Base-by-base conservation (phyloP, 2,329 filamentous ascomycete genomes). In the Fusarium redolens region DNA sequence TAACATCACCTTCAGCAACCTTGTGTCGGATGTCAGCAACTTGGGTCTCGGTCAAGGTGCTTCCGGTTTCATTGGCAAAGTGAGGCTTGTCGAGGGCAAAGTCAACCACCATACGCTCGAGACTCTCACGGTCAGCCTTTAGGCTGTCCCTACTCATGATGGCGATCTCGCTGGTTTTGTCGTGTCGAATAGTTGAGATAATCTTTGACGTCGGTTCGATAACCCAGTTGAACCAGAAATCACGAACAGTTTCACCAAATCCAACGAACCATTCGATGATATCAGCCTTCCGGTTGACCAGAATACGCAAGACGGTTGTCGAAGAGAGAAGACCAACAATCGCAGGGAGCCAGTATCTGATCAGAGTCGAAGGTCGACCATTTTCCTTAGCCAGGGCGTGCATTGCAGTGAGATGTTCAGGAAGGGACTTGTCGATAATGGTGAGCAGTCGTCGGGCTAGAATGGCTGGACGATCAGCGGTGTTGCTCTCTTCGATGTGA, bases 181-280 rank as follows among this genome's bases (percentile, higher is more conserved):
- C 94, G 81, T 98, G 96, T 9, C 96, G 91, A 74, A 99, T 98
- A 0, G 96, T 99, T 54, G 92, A 91, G 65, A 99, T 89, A 22
- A 99, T 87, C 79, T 94, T 96, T 76, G 90, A 90, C 2, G 91
- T 87, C 0, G 96, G 96, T 72, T 97, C 92, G 15, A 99, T 85
- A 6, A 99, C 92, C 96, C 96, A 99, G 81, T 99, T 99, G 68
- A 91, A 87, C 93, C 95, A 98, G 80, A 99, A 99, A 81, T 97
- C 96, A 60, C 93, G 88, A 2, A 91, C 84, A 0, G 96, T 99
- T 4, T 86, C 85, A 12, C 94, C 96, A 31, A 97, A 83, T 72
- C 96, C 93, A 40, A 88, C 86, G 48, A 97, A 86, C 95, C 95
- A 98, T 51, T 90, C 87, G 31, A 93, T 73, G 25, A 99, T 92